phyloP scores from a whole-genome alignment of 2,329 filamentous ascomycete species.

The Penicillium sp. region DNA sequence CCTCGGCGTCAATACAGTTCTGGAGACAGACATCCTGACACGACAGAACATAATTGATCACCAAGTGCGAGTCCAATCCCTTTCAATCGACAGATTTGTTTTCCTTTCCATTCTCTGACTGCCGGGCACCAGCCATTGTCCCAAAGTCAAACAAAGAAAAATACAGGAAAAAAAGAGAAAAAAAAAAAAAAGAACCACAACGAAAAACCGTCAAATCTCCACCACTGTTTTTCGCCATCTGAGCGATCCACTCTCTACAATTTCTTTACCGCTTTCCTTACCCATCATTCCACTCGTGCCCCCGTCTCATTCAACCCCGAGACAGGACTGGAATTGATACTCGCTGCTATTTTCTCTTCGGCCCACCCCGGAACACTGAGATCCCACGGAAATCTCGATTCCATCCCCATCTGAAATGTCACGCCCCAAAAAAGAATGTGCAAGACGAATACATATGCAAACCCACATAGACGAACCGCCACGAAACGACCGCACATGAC shows the following conservation, averaged over 20 bases:
- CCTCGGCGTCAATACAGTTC: constrained; percentile 1
- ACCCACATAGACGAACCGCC: constrained; percentile 27
- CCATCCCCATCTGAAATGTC: background rate
- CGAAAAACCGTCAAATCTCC: background rate
- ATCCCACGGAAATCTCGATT: background rate
- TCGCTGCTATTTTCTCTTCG: constrained; percentile 18
- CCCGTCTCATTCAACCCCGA: background rate
- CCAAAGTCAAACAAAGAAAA: background rate
- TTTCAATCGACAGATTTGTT: background rate
- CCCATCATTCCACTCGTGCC: background rate
- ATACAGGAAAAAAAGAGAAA: background rate
- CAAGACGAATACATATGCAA: constrained; percentile 25
- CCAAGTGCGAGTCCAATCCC: background rate
- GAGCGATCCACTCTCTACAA: constrained; percentile 20
- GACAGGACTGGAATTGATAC: background rate
- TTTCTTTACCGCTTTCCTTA: constrained; percentile 5
- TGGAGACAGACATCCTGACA: background rate
- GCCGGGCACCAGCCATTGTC: background rate
- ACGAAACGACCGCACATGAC: constrained; percentile 26
- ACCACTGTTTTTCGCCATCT: constrained; percentile 1
- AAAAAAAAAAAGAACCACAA: background rate
- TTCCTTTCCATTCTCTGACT: background rate
- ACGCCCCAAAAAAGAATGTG: constrained; percentile 21
- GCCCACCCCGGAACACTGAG: constrained; percentile 1
- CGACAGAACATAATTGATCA: background rate